Percentiles rank a stretch among this genome's conserved stretches.
Evolutionary conservation across 257 asterid species (phyloP).

Genomic region (Pogostemon cablin): DNA sequence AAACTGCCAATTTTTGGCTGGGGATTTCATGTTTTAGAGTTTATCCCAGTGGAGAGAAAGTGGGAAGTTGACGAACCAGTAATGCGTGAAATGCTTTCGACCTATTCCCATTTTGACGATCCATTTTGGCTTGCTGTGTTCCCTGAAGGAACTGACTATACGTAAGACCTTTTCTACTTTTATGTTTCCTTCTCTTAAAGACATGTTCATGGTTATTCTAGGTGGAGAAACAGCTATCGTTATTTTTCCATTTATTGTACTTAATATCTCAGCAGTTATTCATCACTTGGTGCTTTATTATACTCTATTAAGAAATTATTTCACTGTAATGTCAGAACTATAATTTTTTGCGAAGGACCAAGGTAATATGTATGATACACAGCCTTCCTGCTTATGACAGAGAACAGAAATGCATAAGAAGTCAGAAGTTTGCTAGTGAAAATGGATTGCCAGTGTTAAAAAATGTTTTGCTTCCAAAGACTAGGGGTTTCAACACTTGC

Average conservation of each 20-base stretch:
- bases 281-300: neutral
- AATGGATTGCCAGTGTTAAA: conserved; percentile 77
- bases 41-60: conserved; percentile 90
- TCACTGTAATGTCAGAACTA: neutral
- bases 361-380: conserved; percentile 12
- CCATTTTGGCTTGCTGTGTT: conserved; percentile 95
- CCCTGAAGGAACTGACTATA: conserved; percentile 96
- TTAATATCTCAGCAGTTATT: neutral
- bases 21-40: conserved; percentile 86
- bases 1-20: conserved; percentile 89
- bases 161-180: conserved; percentile 51
- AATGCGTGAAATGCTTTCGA: conserved; percentile 65
- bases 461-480: conserved; percentile 86
- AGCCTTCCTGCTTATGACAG: conserved; percentile 47
- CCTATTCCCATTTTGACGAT: conserved; percentile 50
- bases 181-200: conserved; percentile 21
- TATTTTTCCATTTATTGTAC: neutral
- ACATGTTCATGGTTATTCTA: neutral
- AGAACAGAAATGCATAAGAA: conserved; percentile 71
- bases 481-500: conserved; percentile 75
- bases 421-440: conserved; percentile 81
- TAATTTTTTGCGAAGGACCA: neutral
- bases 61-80: conserved; percentile 81
- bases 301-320: neutral
- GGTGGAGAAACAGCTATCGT: neutral